Percentiles rank a stretch among this genome's conserved stretches.
Evolutionary conservation across 2,329 filamentous ascomycete species (phyloP).

Genomic region (Exophiala aquamarina): DNA sequence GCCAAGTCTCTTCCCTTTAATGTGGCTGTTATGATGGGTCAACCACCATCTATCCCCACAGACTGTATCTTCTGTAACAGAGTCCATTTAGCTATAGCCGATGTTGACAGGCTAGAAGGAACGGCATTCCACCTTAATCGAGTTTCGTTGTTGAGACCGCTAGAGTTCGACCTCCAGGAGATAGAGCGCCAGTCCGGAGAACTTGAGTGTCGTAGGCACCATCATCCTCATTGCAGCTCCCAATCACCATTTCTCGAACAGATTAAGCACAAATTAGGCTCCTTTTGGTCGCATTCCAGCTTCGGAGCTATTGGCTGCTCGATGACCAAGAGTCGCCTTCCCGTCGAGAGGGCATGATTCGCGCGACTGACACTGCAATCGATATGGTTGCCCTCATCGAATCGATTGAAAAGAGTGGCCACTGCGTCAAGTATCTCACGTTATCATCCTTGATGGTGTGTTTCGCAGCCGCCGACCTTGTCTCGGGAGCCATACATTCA

Average conservation of each 20-base stretch:
- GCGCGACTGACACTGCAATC: background rate
- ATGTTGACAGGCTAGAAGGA: background rate
- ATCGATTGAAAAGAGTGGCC: background rate
- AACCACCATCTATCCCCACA: constrained; percentile 1
- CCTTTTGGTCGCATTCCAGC: background rate
- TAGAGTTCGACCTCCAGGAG: constrained; percentile 1
- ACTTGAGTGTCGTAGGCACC: no score
- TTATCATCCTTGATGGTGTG: background rate
- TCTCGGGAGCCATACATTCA: constrained; percentile 3
- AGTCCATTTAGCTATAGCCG: constrained; percentile 4
- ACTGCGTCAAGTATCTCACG: background rate
- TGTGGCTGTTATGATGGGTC: constrained; percentile 1
- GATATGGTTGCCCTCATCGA: background rate
- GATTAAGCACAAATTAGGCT: background rate
- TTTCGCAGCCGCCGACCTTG: background rate
- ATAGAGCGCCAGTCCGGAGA: background rate
- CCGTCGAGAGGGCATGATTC: background rate
- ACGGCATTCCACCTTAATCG: background rate
- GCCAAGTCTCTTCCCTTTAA: background rate
- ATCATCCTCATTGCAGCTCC: background rate
- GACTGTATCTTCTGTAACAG: constrained; percentile 9
- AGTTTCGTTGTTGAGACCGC: background rate
- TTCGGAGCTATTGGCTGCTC: background rate
- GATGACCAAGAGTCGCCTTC: background rate
- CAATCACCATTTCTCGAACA: background rate